These are phyloP conservation scores for Suhomyces choctaworum DNA, from an alignment of 1,139 yeast species.

Conservation along the genomic window DNA sequence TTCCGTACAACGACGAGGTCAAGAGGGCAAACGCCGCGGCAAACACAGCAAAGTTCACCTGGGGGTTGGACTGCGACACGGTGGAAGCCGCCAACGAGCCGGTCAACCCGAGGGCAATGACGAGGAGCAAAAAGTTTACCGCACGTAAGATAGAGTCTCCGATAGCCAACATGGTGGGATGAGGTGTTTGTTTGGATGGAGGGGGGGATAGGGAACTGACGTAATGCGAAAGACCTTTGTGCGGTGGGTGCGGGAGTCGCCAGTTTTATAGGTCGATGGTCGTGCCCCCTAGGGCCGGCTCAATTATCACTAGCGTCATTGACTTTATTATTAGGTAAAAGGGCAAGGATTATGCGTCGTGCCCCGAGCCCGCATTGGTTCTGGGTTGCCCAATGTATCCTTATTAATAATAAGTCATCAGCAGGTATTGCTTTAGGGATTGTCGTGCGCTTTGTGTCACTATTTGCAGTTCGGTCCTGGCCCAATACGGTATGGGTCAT, in stretches of 20 bases:
- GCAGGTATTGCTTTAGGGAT: conserved; percentile 10
- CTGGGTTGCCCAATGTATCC: conserved; percentile 9
- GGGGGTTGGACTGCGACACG: conserved; percentile 58
- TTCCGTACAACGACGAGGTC: conserved; percentile 77
- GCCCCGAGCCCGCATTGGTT: conserved; percentile 3
- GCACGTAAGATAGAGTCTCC: conserved; percentile 76
- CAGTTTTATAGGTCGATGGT: conserved; percentile 7
- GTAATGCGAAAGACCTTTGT: not conserved
- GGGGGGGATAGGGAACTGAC: not conserved
- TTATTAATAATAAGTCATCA: conserved; percentile 8
- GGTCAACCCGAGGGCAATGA: conserved; percentile 78
- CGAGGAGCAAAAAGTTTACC: conserved; percentile 71
- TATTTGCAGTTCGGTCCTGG: conserved; percentile 9
- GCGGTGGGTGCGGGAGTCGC: not conserved
- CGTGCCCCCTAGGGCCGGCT: conserved; percentile 5
- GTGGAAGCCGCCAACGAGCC: conserved; percentile 81
- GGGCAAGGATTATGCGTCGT: conserved; percentile 5
- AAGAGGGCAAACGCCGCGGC: conserved; percentile 83
- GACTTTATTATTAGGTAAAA: not conserved
- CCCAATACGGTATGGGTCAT: conserved; percentile 19
- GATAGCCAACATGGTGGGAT: conserved; percentile 53
- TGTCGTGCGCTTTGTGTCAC: conserved; percentile 9
- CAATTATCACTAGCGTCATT: conserved; percentile 8
- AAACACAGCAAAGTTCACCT: conserved; percentile 85
- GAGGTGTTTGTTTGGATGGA: not conserved